phyloP scores from a whole-genome alignment of 1,284 basidiomycete genomes.

The Puccinia triticina region DNA sequence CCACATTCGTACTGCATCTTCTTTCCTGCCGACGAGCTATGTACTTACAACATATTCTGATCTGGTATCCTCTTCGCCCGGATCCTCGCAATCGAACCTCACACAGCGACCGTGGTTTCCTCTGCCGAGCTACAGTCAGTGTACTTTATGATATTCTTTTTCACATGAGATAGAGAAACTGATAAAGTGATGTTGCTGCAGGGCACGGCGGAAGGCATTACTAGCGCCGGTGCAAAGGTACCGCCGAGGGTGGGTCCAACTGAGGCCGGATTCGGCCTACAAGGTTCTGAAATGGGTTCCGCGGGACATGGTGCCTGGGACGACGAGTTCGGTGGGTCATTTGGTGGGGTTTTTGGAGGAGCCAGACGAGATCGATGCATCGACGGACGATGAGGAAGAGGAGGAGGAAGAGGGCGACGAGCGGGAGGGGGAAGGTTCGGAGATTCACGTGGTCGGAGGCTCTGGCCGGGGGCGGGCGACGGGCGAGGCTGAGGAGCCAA shows the following conservation, averaged over 20 bases:
- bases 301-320: neutral
- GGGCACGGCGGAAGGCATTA: conserved; percentile 40
- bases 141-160: neutral
- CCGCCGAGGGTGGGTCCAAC: conserved; percentile 39
- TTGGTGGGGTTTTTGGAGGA: conserved; percentile 18
- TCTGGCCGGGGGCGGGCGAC: neutral
- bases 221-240: conserved; percentile 35
- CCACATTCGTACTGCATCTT: neutral
- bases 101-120: conserved; percentile 25
- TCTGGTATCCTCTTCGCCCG: neutral
- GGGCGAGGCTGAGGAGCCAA: neutral
- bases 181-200: neutral
- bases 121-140: conserved; percentile 41
- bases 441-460: neutral
- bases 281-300: conserved; percentile 47
- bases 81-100: neutral
- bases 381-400: conserved; percentile 22
- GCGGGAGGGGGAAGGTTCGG: neutral
- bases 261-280: conserved; percentile 30
- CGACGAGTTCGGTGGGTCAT: neutral
- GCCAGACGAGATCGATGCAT: conserved; percentile 27
- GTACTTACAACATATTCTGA: neutral
- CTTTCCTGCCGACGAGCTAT: too few relatives aligned
- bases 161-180: neutral
- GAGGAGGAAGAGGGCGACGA: conserved; percentile 24